Evolutionary conservation across 352 stramenopile genomes (phyloP), one percentile per base, ranked within the genome.

Genomic region (Elongisporangium undulatum): DNA sequence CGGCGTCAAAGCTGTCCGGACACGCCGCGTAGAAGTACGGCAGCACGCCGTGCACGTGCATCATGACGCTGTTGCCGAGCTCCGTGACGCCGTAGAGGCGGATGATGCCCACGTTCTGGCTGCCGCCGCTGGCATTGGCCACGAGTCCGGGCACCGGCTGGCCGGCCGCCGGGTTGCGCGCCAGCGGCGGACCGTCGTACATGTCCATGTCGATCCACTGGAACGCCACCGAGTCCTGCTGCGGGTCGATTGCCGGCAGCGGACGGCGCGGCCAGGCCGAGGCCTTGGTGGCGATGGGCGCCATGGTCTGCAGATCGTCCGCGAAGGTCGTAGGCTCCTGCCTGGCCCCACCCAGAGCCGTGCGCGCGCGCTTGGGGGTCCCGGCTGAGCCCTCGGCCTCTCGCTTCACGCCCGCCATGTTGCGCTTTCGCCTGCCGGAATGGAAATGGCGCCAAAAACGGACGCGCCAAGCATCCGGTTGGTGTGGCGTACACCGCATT

Each of bases 151-250:
- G 82, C 12, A 94, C 79, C 0, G 58, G 62, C 34, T 87, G 67
- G 21, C 75, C 77, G 19, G 72, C 75, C 58, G 94, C 95, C 7
- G 96, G 94, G 73, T 99, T 98, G 20, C 63, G 55, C 0, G 68
- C 29, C 10, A 99, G 79, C 13, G 95, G 91, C 29, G 81, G 57
- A 2, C 95, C 97, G 19, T 95, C 82, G 53, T 98, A 97, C 89
- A 99, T 98, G 75, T 99, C 97, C 58, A 99, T 98, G 67, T 99
- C 97, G 53, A 99, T 90, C 97, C 97, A 99, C 77, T 99, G 96
- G 60, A 99, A 92, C 6, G 77, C 66, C 41, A 92, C 53, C 13
- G 68, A 61, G 52, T 83, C 71, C 49, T 55, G 49, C 10, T 22
- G 29, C 10, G 79, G 68, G 50, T 90, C 66, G 22, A 86, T 26